Evolutionary conservation across 352 stramenopile species (phyloP).

Genomic region (Phytophthora tubulina): DNA sequence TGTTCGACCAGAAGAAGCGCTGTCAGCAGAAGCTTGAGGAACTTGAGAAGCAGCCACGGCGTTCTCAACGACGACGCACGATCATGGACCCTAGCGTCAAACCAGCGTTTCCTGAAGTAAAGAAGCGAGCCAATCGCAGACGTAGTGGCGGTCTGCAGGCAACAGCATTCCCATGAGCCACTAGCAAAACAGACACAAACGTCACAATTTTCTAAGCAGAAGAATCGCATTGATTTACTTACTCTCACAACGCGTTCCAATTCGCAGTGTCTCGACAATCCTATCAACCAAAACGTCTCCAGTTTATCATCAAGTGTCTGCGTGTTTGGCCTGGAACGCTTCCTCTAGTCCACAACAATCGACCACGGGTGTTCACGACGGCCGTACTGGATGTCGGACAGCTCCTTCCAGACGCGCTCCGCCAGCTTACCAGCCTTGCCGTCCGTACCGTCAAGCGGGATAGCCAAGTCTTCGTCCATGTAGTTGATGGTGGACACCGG

Average conservation of each 20-base stretch:
- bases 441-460: slow-evolving; percentile 88
- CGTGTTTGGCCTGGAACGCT: not conserved
- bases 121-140: slow-evolving; percentile 13
- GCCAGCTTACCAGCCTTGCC: slow-evolving; percentile 88
- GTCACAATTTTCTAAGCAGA: slow-evolving; percentile 24
- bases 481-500: slow-evolving; percentile 96
- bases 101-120: not conserved
- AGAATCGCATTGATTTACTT: slow-evolving; percentile 43
- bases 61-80: not conserved
- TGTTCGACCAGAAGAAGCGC: slow-evolving; percentile 63
- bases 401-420: slow-evolving; percentile 89
- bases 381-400: slow-evolving; percentile 91
- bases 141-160: not conserved
- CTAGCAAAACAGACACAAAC: slow-evolving; percentile 1
- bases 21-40: slow-evolving; percentile 14
- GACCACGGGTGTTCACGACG: slow-evolving; percentile 66
- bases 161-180: not conserved
- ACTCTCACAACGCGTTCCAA: slow-evolving; percentile 25
- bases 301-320: slow-evolving; percentile 6
- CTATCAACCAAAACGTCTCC: slow-evolving; percentile 14
- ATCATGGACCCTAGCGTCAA: not conserved
- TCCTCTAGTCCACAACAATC: slow-evolving; percentile 52
- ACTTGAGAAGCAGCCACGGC: not conserved
- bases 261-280: slow-evolving; percentile 12
- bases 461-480: slow-evolving; percentile 92